phyloP scores from a whole-genome alignment of 139 green algal species.

The Volvox reticuliferus region DNA sequence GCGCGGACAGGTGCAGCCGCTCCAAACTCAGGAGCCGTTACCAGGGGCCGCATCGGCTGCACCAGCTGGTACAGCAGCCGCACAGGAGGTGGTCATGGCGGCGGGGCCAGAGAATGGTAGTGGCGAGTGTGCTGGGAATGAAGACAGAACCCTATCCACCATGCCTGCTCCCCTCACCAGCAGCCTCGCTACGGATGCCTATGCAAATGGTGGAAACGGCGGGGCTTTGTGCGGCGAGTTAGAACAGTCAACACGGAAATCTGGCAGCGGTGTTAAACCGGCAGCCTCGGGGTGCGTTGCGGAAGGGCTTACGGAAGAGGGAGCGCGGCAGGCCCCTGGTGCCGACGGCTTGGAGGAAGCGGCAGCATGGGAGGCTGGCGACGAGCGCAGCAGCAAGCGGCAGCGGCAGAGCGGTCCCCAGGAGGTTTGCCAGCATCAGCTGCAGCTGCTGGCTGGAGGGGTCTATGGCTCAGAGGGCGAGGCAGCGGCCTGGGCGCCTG shows the following conservation, averaged over 20 bases:
- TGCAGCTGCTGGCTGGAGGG: neutral
- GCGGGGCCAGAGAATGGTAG: neutral
- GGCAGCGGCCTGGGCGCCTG: too few species aligned
- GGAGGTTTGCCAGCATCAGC: neutral
- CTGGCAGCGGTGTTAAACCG: too few species aligned
- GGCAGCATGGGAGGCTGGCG: neutral
- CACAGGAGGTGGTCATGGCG: neutral
- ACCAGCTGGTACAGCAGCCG: neutral
- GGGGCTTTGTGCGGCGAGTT: too few species aligned
- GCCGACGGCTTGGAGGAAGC: neutral
- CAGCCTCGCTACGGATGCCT: too few species aligned
- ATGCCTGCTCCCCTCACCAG: too few species aligned
- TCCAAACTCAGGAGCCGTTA: neutral
- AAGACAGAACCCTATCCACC: neutral
- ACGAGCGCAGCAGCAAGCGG: neutral
- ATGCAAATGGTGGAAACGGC: too few species aligned
- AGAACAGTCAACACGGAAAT: too few species aligned
- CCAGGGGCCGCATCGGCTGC: neutral
- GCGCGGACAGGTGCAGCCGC: too few species aligned
- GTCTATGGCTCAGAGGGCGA: neutral
- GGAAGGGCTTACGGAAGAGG: neutral
- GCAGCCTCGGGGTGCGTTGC: too few species aligned
- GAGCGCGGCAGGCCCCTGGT: neutral
- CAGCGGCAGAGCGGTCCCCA: neutral
- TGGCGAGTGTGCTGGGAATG: neutral